Evolutionary conservation across 169 alveolate species (phyloP).

Genomic region (Plasmodium gonderi): DNA sequence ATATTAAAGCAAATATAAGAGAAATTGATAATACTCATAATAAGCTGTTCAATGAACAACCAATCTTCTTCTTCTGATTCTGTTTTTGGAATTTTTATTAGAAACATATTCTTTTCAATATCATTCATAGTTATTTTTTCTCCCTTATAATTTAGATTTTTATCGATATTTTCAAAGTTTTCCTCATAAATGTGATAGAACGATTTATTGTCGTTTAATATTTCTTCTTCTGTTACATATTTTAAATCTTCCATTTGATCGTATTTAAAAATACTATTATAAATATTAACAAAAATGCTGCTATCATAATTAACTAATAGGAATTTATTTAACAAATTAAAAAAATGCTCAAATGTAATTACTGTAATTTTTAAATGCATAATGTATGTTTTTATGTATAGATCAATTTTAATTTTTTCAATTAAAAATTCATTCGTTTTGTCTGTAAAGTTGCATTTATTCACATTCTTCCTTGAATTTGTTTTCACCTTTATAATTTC

Average conservation of each 20-base stretch:
- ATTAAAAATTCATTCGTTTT: conserved; percentile 13
- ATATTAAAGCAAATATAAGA: conserved; percentile 61
- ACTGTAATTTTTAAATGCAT: conserved; percentile 70
- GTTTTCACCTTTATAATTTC: not conserved
- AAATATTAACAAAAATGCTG: conserved; percentile 44
- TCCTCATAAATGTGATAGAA: conserved; percentile 24
- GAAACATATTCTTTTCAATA: conserved; percentile 39
- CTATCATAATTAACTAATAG: conserved; percentile 51
- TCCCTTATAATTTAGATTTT: conserved; percentile 33
- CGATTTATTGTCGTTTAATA: not conserved
- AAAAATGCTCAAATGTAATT: conserved; percentile 69
- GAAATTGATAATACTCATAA: conserved; percentile 68
- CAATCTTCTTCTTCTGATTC: conserved; percentile 72
- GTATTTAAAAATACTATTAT: conserved; percentile 65
- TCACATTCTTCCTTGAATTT: not conserved
- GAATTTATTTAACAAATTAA: conserved; percentile 52
- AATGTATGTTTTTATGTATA: conserved; percentile 60
- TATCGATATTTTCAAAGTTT: conserved; percentile 45
- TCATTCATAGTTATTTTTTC: conserved; percentile 36
- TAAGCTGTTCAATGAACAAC: conserved; percentile 66
- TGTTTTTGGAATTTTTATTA: conserved; percentile 8
- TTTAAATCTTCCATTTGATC: conserved; percentile 36
- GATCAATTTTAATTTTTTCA: conserved; percentile 33
- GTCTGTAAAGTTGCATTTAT: not conserved
- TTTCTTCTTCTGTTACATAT: conserved; percentile 46